phyloP scores from a whole-genome alignment of 2,329 filamentous ascomycete species.

The Fusarium sp. region DNA sequence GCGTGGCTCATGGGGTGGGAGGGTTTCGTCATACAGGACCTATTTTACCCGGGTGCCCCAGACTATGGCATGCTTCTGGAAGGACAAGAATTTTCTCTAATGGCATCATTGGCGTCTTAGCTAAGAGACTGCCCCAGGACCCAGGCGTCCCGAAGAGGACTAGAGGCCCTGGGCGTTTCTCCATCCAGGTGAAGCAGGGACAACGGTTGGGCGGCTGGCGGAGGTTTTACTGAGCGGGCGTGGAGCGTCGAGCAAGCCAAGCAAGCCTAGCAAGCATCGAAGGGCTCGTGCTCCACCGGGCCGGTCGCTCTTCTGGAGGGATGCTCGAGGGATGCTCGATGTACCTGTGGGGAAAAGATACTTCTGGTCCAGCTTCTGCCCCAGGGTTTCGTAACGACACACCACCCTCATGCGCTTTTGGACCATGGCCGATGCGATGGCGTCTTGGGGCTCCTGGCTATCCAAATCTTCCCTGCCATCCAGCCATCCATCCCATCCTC shows the following conservation, averaged over 20 bases:
- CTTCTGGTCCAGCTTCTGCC: constrained; percentile 33
- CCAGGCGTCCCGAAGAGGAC: constrained; percentile 18
- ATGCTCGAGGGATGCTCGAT: constrained; percentile 7
- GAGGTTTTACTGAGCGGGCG: constrained; percentile 31
- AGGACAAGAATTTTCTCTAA: constrained; percentile 43
- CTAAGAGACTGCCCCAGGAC: constrained; percentile 21
- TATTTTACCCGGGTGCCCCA: constrained; percentile 26
- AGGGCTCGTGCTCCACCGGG: constrained; percentile 40
- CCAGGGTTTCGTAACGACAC: constrained; percentile 46
- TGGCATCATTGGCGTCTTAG: constrained; percentile 38
- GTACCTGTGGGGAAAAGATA: constrained; percentile 50
- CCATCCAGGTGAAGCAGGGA: constrained; percentile 25
- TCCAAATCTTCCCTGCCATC: background rate
- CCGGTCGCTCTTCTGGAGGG: constrained; percentile 34
- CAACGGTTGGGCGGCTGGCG: constrained; percentile 33
- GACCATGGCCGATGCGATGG: constrained; percentile 4
- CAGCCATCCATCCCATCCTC: constrained; percentile 7
- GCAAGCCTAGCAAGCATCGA: background rate
- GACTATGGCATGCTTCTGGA: constrained; percentile 47
- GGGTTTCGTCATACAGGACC: constrained; percentile 33
- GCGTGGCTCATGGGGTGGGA: constrained; percentile 26
- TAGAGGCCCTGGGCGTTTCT: constrained; percentile 31
- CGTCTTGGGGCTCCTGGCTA: background rate
- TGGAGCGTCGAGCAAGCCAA: constrained; percentile 8
- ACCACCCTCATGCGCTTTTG: constrained; percentile 25